Percentiles rank a stretch among this genome's conserved stretches.
These are phyloP conservation scores for Candida ponderosae DNA, from an alignment of 805 yeast genomes.

Conservation along the genomic window DNA sequence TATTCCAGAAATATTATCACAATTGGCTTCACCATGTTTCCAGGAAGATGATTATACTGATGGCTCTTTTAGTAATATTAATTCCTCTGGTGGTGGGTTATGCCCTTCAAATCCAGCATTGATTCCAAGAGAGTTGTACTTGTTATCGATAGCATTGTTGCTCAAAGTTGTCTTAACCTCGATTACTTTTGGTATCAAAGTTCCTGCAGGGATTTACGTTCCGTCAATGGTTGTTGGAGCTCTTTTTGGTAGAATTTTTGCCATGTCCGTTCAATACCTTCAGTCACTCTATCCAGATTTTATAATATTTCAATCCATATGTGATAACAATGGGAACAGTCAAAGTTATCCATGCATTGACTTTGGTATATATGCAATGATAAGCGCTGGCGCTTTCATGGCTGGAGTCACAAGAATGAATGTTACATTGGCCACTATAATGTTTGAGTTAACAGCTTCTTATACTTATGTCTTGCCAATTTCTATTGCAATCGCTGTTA, in stretches of 20 bases:
- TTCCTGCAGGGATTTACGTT: constrained; percentile 55
- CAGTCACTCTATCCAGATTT: constrained; percentile 20
- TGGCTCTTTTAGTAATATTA: constrained; percentile 1
- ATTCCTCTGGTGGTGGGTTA: constrained; percentile 7
- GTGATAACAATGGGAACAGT: constrained; percentile 13
- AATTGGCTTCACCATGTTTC: constrained; percentile 42
- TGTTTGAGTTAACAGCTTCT: constrained; percentile 49
- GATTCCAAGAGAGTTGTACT: constrained; percentile 24
- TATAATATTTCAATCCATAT: constrained; percentile 4
- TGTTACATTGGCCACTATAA: constrained; percentile 40
- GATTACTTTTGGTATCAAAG: constrained; percentile 48
- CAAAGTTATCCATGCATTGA: constrained; percentile 27
- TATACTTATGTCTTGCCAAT: constrained; percentile 51
- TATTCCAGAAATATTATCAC: constrained; percentile 38
- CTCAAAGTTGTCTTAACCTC: constrained; percentile 39
- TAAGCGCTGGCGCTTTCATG: constrained; percentile 50
- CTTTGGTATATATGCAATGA: constrained; percentile 44
- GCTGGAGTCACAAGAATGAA: constrained; percentile 52
- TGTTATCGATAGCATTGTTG: constrained; percentile 32
- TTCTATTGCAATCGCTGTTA: constrained; percentile 46
- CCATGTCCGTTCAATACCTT: constrained; percentile 33
- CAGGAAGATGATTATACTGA: constrained; percentile 8
- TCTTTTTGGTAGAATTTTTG: constrained; percentile 44
- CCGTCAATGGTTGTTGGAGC: constrained; percentile 63
- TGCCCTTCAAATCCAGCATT: constrained; percentile 20